Evolutionary conservation across 78 protist species (phyloP).

Genomic region (Bigelowiella natans): DNA sequence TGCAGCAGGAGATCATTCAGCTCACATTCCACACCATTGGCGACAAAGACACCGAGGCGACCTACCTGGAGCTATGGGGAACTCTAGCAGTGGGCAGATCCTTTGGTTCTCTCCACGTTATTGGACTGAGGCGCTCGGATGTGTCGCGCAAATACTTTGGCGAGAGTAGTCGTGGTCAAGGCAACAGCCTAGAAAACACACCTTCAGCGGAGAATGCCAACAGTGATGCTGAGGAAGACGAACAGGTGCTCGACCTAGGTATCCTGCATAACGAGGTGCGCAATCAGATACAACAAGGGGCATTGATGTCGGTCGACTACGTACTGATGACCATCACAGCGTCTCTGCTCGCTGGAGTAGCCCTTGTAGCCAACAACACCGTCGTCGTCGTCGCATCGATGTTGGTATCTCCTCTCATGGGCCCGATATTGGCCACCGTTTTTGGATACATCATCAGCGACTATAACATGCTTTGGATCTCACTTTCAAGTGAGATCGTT

Average conservation of each 20-base stretch:
- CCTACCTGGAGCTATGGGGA: too few species aligned
- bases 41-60: too few species aligned
- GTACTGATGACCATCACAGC: not conserved
- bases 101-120: too few species aligned
- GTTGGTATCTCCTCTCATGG: not conserved
- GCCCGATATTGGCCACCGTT: not conserved
- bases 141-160: too few species aligned
- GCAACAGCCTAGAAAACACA: too few species aligned
- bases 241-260: not conserved
- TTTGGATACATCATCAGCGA: not conserved
- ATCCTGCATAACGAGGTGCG: not conserved
- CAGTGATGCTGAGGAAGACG: too few species aligned
- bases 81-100: too few species aligned
- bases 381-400: not conserved
- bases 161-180: too few species aligned
- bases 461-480: not conserved
- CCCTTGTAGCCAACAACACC: not conserved
- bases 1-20: too few species aligned
- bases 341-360: not conserved
- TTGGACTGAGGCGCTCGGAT: too few species aligned
- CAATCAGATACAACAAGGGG: not conserved
- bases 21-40: too few species aligned
- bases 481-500: not conserved
- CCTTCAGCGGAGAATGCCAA: too few species aligned
- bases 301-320: not conserved